These are phyloP conservation scores for Straminergon stramineum DNA, from an alignment of 225 moss, liverwort and hornwort species.

Conservation along the genomic window DNA sequence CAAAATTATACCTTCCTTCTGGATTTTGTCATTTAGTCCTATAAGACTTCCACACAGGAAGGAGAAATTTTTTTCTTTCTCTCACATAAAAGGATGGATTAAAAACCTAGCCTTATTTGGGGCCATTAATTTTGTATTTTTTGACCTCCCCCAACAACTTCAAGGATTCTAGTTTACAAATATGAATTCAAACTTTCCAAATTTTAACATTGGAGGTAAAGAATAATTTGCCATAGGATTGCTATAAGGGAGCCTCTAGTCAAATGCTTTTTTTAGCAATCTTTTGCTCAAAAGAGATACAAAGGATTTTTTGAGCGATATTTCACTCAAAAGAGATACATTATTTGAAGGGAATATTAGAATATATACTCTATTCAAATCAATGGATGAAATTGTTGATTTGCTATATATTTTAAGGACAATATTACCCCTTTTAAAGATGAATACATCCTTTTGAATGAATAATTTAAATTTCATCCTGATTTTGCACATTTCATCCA, in stretches of 20 bases:
- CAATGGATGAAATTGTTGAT: accelerated
- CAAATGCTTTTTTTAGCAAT: no score
- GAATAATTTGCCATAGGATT: not conserved
- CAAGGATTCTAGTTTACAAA: accelerated
- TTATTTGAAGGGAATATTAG: not conserved
- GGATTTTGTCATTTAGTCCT: not conserved
- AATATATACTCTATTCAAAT: not conserved
- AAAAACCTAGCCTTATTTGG: not conserved
- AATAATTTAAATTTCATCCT: not conserved
- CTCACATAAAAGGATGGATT: accelerated
- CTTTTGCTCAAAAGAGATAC: not conserved
- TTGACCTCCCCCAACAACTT: accelerated
- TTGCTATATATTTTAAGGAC: not conserved
- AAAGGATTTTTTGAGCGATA: not conserved
- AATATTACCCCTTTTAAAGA: not conserved
- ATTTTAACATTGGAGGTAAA: accelerated
- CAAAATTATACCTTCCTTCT: accelerated
- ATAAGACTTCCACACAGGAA: accelerated
- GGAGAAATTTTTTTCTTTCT: not conserved
- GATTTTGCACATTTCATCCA: not conserved
- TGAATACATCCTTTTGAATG: not conserved
- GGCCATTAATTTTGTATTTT: not conserved
- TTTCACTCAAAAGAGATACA: not conserved
- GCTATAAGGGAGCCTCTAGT: accelerated
- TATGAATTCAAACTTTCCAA: not conserved